Evolutionary conservation across 257 asterid genomes (phyloP), one percentile per base, ranked within the genome.

Genomic region (Solanum chiquidenum): DNA sequence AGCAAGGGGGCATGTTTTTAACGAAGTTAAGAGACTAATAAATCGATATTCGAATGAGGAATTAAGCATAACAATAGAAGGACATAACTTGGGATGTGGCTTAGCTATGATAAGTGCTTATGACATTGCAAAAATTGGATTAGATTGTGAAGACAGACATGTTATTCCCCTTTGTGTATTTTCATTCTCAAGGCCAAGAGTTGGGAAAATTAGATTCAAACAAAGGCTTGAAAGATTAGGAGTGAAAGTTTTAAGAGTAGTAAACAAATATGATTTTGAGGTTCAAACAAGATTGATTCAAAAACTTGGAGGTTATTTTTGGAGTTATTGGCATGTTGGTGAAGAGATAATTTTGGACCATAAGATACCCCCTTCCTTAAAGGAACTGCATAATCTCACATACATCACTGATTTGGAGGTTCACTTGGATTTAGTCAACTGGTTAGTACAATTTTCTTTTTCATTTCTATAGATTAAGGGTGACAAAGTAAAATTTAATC

Each of bases 371-470:
- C 90, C 93, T 1, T 91, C 86, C 44, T 82, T 87, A 79, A 92
- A 89, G 44, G 80, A 52, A 0, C 76, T 62, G 20, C 88, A 86
- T 4, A 91, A 91, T 83, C 69, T 82, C 10, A 73, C 9, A 25
- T 83, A 85, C 37, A 89, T 93, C 10, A 93, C 89, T 49, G 87
- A 93, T 29, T 29, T 29, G 31, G 31, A 29, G 31, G 31, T 29
- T 29, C 88, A 88, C n/a, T 88, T 93, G 23, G 92, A 93, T 69
- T 69, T 93, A 74, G 92, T 93, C 31, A 93, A 92, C 18, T 93
- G 94, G 94, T 93, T 71, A 88, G 91, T 92, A 35, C 9, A 1
- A n/a, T 55, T 72, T 23, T 25, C 9, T 16, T 83, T 71, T 37
- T 71, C 5, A 31, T 71, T 71, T 31, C 76, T 69, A 13, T 69